Evolutionary conservation across 140 eudicot species (phyloP).

Genomic region (Flaveria floridana): DNA sequence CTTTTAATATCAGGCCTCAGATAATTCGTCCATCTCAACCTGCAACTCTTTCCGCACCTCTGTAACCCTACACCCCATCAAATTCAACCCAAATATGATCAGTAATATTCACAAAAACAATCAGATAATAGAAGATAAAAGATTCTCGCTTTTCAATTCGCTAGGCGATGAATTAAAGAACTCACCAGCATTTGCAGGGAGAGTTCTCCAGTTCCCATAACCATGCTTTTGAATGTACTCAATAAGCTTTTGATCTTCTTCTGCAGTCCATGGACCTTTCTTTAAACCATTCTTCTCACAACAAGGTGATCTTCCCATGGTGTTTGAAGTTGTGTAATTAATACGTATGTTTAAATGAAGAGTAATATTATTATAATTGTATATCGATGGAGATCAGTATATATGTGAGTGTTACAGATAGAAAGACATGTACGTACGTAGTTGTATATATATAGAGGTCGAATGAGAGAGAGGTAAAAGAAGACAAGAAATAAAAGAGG

Average conservation of each 20-base stretch:
- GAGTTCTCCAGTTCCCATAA: constrained; percentile 67
- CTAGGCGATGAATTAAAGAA: neutral
- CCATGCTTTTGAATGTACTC: constrained; percentile 59
- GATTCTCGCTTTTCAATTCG: neutral
- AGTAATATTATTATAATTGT: neutral
- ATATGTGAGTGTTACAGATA: neutral
- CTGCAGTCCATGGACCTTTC: constrained; percentile 66
- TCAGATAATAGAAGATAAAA: neutral
- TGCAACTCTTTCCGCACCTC: constrained; percentile 67
- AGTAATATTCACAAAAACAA: neutral
- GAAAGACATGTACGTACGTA: constrained; percentile 18
- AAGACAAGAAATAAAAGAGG: constrained; percentile 31
- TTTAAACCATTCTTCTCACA: constrained; percentile 57
- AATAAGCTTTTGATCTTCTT: constrained; percentile 51
- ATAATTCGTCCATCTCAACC: constrained; percentile 67
- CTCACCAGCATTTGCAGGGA: constrained; percentile 64
- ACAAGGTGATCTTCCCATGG: constrained; percentile 70
- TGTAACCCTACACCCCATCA: constrained; percentile 42
- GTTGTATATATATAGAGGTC: neutral
- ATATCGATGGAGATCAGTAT: neutral
- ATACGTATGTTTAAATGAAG: neutral
- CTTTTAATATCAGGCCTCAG: constrained; percentile 64
- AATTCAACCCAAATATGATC: constrained; percentile 4
- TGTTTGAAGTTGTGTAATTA: constrained; percentile 18
- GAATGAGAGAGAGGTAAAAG: constrained; percentile 8